phyloP scores from a whole-genome alignment of 2,329 filamentous ascomycete species.

The Bisporella sp. region DNA sequence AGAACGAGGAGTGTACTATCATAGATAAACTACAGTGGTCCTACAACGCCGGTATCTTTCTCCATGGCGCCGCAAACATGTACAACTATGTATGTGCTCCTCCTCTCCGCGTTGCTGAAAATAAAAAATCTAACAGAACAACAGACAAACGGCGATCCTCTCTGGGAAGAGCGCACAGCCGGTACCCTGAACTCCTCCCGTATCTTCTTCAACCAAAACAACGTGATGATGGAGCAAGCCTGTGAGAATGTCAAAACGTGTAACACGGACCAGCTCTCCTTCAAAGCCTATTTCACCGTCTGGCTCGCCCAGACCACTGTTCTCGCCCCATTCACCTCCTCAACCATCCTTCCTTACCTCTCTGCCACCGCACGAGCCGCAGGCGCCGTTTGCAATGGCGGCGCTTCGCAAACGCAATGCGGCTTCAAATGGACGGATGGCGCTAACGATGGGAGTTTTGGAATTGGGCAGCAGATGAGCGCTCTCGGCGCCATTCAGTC shows the following conservation, averaged over 20 bases:
- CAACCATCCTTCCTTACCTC: conserved; percentile 46
- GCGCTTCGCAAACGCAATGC: conserved; percentile 49
- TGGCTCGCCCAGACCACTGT: conserved; percentile 57
- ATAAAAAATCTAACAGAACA: background rate
- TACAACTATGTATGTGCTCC: conserved; percentile 37
- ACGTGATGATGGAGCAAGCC: conserved; percentile 37
- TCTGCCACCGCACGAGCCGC: conserved; percentile 47
- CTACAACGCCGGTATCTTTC: conserved; percentile 60
- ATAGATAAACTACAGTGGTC: conserved; percentile 58
- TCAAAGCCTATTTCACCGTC: conserved; percentile 55
- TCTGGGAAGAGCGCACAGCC: conserved; percentile 52
- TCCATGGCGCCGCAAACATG: conserved; percentile 47
- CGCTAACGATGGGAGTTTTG: conserved; percentile 48
- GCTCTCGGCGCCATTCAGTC: conserved; percentile 54
- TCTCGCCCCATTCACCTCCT: conserved; percentile 53
- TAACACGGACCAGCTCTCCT: conserved; percentile 54
- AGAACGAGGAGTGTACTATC: conserved; percentile 47
- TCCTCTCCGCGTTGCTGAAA: background rate
- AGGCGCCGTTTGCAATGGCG: conserved; percentile 49
- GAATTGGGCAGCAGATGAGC: conserved; percentile 66
- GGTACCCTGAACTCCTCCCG: conserved; percentile 45
- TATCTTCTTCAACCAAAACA: conserved; percentile 44
- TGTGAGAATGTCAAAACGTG: conserved; percentile 55
- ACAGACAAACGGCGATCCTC: conserved; percentile 19
- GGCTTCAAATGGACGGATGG: conserved; percentile 51